Conservation (phyloP, 192 early-diverging fungal genomes). For the Coemansia javaensis region DNA sequence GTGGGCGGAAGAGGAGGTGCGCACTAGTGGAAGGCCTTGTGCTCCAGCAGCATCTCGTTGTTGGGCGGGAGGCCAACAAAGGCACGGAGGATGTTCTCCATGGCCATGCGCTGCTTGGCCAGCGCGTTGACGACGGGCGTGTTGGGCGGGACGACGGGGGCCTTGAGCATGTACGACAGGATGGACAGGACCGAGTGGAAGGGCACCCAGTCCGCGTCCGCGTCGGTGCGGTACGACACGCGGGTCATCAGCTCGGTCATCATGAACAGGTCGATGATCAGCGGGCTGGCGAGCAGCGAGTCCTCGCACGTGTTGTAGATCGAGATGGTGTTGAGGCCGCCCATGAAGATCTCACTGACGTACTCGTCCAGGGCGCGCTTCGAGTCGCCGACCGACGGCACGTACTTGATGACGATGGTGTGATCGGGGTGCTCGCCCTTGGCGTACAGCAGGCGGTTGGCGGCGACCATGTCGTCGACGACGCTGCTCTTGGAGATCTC, state of each 20-base stretch:
- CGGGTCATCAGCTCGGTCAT: conserved; percentile 97
- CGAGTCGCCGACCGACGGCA: conserved; percentile 92
- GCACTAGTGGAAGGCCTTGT: conserved; percentile 61
- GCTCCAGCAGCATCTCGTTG: conserved; percentile 96
- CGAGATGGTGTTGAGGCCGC: conserved; percentile 93
- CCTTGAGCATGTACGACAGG: conserved; percentile 96
- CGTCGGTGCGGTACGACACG: conserved; percentile 69
- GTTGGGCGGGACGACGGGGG: conserved; percentile 86
- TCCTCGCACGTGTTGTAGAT: conserved; percentile 99
- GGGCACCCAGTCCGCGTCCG: conserved; percentile 58
- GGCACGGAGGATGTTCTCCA: conserved; percentile 98
- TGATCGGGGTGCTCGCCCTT: conserved; percentile 73
- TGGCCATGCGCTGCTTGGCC: conserved; percentile 88
- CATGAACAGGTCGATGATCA: conserved; percentile 95
- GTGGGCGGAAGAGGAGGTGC: background rate
- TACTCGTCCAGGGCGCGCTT: conserved; percentile 99
- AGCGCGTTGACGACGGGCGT: conserved; percentile 96
- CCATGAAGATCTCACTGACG: conserved; percentile 98
- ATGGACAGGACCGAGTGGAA: conserved; percentile 96
- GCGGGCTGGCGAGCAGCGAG: conserved; percentile 92
- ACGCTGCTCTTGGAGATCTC: conserved; percentile 99
- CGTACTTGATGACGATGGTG: conserved; percentile 98
- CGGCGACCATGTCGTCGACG: conserved; percentile 98
- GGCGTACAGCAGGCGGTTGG: conserved; percentile 89
- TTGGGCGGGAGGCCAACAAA: conserved; percentile 92